Percentiles rank a stretch among this genome's conserved stretches.
Evolutionary conservation across 352 stramenopile species (phyloP).

Genomic region (Pythium vanterpoolii): DNA sequence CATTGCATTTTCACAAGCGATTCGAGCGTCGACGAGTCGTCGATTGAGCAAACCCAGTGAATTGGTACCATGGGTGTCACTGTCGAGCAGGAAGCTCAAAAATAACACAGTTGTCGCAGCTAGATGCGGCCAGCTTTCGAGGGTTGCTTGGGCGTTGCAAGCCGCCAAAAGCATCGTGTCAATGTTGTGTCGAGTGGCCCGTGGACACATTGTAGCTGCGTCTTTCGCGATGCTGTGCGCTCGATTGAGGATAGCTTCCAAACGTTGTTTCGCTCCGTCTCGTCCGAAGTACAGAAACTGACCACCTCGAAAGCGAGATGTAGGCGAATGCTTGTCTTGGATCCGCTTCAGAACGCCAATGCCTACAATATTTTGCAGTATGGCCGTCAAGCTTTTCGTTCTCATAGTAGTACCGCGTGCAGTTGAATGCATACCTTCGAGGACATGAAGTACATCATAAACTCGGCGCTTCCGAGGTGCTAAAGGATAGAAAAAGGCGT

Average conservation of each 20-base stretch:
- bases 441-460: constrained; percentile 75
- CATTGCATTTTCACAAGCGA: constrained; percentile 18
- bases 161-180: constrained; percentile 41
- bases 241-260: constrained; percentile 32
- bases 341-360: constrained; percentile 60
- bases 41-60: constrained; percentile 36
- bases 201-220: neutral
- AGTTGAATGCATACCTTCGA: constrained; percentile 47
- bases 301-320: constrained; percentile 32
- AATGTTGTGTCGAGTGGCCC: constrained; percentile 20
- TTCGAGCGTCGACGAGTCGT: constrained; percentile 46
- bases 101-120: constrained; percentile 52
- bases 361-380: no score
- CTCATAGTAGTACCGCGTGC: neutral
- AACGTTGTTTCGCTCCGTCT: constrained; percentile 33
- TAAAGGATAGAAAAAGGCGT: constrained; percentile 11
- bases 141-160: constrained; percentile 41
- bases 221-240: neutral
- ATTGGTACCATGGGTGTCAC: constrained; percentile 18
- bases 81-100: constrained; percentile 50
- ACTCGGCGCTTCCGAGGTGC: constrained; percentile 65
- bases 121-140: constrained; percentile 54
- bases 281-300: constrained; percentile 60
- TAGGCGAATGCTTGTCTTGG: constrained; percentile 29
- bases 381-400: no score